These are phyloP conservation scores for Cercospora brassicicola DNA, from an alignment of 2,329 filamentous ascomycete genomes.

Conservation along the genomic window DNA sequence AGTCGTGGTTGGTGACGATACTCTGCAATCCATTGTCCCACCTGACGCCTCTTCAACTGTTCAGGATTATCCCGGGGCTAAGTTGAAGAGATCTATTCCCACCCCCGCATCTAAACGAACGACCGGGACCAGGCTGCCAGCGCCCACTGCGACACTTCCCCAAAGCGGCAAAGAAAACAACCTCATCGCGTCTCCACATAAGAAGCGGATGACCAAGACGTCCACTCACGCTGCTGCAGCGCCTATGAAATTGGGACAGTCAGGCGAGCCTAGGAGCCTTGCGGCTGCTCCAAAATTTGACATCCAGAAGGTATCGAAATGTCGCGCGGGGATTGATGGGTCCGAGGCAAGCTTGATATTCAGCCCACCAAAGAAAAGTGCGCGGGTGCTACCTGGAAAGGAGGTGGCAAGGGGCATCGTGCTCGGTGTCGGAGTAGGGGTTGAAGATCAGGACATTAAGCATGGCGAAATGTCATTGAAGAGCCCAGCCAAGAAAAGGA, in stretches of 20 bases:
- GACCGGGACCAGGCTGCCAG: conserved; percentile 28
- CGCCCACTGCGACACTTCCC: conserved; percentile 20
- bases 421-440: conserved; percentile 18
- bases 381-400: conserved; percentile 29
- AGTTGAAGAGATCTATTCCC: conserved; percentile 20
- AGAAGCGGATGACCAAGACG: conserved; percentile 26
- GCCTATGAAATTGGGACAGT: conserved; percentile 5
- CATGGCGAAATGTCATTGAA: conserved; percentile 11
- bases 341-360: conserved; percentile 20
- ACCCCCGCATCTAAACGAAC: conserved; percentile 2
- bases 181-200: conserved; percentile 36
- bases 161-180: conserved; percentile 31
- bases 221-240: conserved; percentile 11
- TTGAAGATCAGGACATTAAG: conserved; percentile 6
- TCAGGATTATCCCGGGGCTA: neutral
- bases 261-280: conserved; percentile 15
- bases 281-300: conserved; percentile 31
- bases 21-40: neutral
- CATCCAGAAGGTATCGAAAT: conserved; percentile 19
- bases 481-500: conserved; percentile 35
- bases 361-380: conserved; percentile 40
- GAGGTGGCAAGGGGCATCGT: conserved; percentile 11
- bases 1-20: conserved; percentile 1
- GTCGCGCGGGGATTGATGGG: conserved; percentile 12
- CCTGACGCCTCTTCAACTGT: neutral